A percentile compares a stretch with the other conserved stretches of the same genome.
These are phyloP conservation scores for Hippophae gyantsensis DNA, from an alignment of 306 rosid genomes.

Conservation along the genomic window DNA sequence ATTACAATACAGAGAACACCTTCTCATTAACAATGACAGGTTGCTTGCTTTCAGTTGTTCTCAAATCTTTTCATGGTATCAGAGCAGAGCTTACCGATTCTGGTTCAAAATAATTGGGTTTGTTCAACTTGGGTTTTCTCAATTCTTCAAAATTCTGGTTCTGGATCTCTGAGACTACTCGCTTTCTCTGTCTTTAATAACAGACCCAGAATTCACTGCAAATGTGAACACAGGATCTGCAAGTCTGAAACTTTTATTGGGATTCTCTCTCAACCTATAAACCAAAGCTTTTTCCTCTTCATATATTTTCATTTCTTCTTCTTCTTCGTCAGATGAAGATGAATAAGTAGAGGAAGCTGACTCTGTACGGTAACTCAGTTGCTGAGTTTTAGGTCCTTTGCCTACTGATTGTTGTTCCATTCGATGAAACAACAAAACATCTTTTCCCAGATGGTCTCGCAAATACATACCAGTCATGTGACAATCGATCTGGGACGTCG, in stretches of 20 bases:
- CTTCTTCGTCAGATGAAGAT: constrained; percentile 23
- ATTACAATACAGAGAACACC: too few species aligned
- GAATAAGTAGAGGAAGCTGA: constrained; percentile 24
- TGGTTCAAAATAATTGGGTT: too few species aligned
- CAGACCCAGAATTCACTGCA: too few species aligned
- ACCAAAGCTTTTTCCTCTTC: constrained; percentile 26
- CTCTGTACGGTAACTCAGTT: constrained; percentile 7
- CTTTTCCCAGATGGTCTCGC: constrained; percentile 90
- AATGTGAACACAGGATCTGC: too few species aligned
- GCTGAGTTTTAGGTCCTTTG: constrained; percentile 40
- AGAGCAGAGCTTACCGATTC: too few species aligned
- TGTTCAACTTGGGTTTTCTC: too few species aligned
- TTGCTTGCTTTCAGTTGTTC: too few species aligned
- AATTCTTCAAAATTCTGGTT: too few species aligned
- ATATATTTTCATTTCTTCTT: constrained; percentile 15
- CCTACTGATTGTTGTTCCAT: constrained; percentile 79
- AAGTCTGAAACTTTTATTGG: constrained; percentile 2
- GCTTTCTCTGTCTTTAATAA: too few species aligned
- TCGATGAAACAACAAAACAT: constrained; percentile 73
- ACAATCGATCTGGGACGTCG: constrained; percentile 64
- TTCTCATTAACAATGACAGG: too few species aligned
- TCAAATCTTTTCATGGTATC: too few species aligned
- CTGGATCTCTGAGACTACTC: too few species aligned
- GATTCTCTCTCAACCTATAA: constrained; percentile 56
- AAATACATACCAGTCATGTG: constrained; percentile 70